phyloP scores from a whole-genome alignment of 768 basidiomycete species.

The Trametes sanguinea region DNA sequence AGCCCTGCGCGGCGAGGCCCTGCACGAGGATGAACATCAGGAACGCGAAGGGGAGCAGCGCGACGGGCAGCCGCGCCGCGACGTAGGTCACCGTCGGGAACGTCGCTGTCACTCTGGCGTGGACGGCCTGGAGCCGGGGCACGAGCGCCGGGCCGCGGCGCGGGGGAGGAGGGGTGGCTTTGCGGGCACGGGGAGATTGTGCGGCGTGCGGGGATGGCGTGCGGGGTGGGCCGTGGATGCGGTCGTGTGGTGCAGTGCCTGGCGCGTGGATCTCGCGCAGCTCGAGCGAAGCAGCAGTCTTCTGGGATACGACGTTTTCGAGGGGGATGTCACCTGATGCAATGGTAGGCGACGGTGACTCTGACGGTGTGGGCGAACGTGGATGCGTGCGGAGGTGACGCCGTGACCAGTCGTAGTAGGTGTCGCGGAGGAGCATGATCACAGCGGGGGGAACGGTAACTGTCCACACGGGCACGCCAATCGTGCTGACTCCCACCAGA shows the following conservation, averaged over 20 bases:
- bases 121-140: slow-evolving; percentile 11
- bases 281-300: not conserved
- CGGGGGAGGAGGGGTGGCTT: not conserved
- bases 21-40: slow-evolving; percentile 94
- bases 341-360: not conserved
- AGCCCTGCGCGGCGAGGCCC: slow-evolving; percentile 76
- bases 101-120: slow-evolving; percentile 28
- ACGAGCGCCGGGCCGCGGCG: slow-evolving; percentile 1
- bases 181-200: slow-evolving; percentile 1
- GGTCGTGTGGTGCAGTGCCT: not conserved
- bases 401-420: slow-evolving; percentile 38
- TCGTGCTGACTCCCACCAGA: slow-evolving; percentile 74
- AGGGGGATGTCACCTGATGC: not conserved
- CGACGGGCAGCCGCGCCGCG: slow-evolving; percentile 71
- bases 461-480: slow-evolving; percentile 79
- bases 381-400: not conserved
- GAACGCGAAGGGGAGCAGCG: slow-evolving; percentile 88
- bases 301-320: not conserved
- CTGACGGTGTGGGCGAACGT: not conserved
- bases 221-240: not conserved
- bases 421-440: slow-evolving; percentile 70
- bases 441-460: slow-evolving; percentile 82
- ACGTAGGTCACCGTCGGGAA: slow-evolving; percentile 77
- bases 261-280: slow-evolving; percentile 4
- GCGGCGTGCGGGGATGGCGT: not conserved